Evolutionary conservation across 352 stramenopile genomes (phyloP).

Genomic region (Peronosclerospora sorghi): DNA sequence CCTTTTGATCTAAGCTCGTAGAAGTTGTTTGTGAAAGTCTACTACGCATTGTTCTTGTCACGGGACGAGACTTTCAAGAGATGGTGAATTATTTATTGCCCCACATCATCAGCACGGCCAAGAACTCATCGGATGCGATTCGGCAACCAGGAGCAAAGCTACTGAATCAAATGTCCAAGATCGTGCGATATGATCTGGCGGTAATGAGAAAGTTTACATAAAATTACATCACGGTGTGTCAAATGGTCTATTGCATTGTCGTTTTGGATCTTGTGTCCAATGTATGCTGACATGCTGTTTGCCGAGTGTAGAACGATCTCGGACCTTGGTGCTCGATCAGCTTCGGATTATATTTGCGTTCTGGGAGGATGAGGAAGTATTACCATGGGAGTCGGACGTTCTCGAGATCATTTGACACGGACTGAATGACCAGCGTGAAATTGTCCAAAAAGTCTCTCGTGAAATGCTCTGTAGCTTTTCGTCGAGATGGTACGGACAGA

Average conservation of each 20-base stretch:
- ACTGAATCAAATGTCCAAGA: constrained; percentile 40
- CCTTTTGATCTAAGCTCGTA: constrained; percentile 42
- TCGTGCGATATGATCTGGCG: constrained; percentile 49
- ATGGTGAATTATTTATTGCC: constrained; percentile 47
- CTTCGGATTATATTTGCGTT: constrained; percentile 41
- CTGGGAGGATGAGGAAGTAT: constrained; percentile 40
- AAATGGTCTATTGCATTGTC: not conserved
- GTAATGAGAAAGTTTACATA: constrained; percentile 33
- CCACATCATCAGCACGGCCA: constrained; percentile 38
- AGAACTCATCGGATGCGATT: constrained; percentile 39
- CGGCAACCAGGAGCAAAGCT: constrained; percentile 38
- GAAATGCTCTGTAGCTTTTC: constrained; percentile 37
- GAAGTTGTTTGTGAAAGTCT: constrained; percentile 36
- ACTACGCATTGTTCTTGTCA: constrained; percentile 34
- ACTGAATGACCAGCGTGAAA: constrained; percentile 28
- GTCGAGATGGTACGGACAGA: constrained; percentile 28
- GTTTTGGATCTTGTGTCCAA: not conserved
- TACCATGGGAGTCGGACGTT: constrained; percentile 33
- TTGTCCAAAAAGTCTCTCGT: constrained; percentile 33
- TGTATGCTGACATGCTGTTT: not conserved
- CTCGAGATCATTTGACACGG: constrained; percentile 37
- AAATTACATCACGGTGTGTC: constrained; percentile 29
- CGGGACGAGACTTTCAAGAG: constrained; percentile 34
- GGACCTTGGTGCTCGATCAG: constrained; percentile 45
- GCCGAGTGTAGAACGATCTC: constrained; percentile 31